These are phyloP conservation scores for Paspalum vaginatum DNA, from an alignment of 176 grass and related monocot species.

Conservation along the genomic window DNA sequence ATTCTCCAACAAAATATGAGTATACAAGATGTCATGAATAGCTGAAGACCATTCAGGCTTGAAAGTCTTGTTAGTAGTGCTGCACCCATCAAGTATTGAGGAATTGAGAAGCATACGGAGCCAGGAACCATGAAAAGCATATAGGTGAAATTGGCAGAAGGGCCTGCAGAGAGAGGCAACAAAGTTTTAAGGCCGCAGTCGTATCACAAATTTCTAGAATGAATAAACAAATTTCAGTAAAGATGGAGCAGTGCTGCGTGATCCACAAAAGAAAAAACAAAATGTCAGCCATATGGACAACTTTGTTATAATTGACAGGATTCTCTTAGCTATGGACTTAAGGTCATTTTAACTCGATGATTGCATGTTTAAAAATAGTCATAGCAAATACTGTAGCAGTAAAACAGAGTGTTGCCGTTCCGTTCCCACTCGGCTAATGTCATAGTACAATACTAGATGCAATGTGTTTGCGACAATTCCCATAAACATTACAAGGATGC, in stretches of 20 bases:
- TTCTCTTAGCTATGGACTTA: neutral
- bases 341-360: neutral
- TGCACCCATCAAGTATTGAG: neutral
- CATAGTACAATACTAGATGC: neutral
- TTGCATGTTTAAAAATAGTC: neutral
- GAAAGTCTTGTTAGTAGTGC: neutral
- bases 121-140: neutral
- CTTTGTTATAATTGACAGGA: neutral
- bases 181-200: neutral
- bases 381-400: neutral
- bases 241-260: neutral
- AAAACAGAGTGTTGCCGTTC: neutral
- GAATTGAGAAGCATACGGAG: neutral
- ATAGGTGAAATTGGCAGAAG: neutral
- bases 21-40: neutral
- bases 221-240: neutral
- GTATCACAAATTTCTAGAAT: neutral
- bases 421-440: neutral
- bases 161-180: constrained; percentile 2
- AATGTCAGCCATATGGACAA: neutral
- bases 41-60: neutral
- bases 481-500: neutral
- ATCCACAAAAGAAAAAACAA: neutral
- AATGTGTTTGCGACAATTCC: neutral
- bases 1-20: constrained; percentile 11